Evolutionary conservation across 2,329 filamentous ascomycete genomes (phyloP).

Genomic region (Penicillium sp.): DNA sequence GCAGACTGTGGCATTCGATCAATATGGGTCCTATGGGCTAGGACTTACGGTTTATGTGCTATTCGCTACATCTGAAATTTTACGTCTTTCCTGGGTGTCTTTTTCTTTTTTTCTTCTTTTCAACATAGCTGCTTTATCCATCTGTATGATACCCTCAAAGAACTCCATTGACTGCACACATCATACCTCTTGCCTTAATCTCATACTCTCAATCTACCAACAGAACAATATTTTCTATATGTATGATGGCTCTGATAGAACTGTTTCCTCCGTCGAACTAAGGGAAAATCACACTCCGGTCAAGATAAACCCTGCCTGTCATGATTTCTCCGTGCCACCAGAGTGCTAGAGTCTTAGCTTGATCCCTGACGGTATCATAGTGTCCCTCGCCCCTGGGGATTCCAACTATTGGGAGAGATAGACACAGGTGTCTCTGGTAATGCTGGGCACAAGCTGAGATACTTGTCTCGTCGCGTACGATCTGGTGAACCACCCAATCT

Average conservation of each 20-base stretch:
- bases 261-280: background rate
- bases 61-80: background rate
- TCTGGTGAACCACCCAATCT: background rate
- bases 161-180: background rate
- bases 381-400: background rate
- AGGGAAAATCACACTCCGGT: background rate
- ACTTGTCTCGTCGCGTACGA: background rate
- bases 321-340: background rate
- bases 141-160: background rate
- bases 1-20: background rate
- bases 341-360: background rate
- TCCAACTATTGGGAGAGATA: background rate
- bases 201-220: background rate
- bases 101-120: too few species aligned
- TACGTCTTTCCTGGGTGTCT: background rate
- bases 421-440: background rate
- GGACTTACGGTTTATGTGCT: background rate
- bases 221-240: background rate
- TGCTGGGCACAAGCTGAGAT: background rate
- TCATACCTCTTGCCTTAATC: background rate
- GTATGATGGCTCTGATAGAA: background rate
- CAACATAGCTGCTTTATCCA: background rate
- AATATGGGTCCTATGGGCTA: too few species aligned
- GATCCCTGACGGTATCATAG: too few species aligned
- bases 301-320: background rate